Evolutionary conservation across 176 grass and related monocot species (phyloP), one percentile per base, ranked within the genome.

Genomic region (Bolboschoenus planiculmis): DNA sequence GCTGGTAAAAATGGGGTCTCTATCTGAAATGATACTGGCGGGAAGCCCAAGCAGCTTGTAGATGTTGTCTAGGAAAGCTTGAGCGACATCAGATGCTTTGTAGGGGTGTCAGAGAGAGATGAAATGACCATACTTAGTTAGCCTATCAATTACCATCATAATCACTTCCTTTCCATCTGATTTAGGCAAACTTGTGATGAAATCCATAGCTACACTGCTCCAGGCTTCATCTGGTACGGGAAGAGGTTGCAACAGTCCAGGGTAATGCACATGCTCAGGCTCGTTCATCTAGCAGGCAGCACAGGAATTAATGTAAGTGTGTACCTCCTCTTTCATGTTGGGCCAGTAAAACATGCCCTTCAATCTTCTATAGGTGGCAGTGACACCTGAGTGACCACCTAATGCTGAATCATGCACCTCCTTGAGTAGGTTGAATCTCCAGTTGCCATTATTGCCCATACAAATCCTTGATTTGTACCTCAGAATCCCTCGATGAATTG

Each of bases 1-100:
- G 24, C 71, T 85, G 0, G 83, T 85, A 62, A 65, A 85, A 2
- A 78, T 20, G 3, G 67, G 50, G 37, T 85, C 83, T 2, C 71
- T 26, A 47, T 85, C 83, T 0, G 50, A 27, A 0, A 85, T 23
- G 11, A 79, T 85, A 3, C 14, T 33, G 10, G 1, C 2, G 0
- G 27, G 29, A 3, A 34, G 1, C 1, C 29, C 27, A 63, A 78
- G 71, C 1, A 79, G 36, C 18, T 18, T 62, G 13, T 60, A 65
- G 1, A 85, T 20, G 0, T 30, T 7, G 14, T 85, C n/a, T 0
- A 79, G 2, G 15, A 78, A 85, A 0, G 34, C 6, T 3, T 16
- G 4, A 1, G 36, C 35, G 0, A 79, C 27, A 16, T 24, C 58
- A 2, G 13, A 2, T 1, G 71, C 50, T 0, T n/a, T 64, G 33